Percentiles rank a stretch among this genome's conserved stretches.
These are phyloP conservation scores for Rhizopogon vulgaris DNA, from an alignment of 768 basidiomycete genomes.

Conservation along the genomic window DNA sequence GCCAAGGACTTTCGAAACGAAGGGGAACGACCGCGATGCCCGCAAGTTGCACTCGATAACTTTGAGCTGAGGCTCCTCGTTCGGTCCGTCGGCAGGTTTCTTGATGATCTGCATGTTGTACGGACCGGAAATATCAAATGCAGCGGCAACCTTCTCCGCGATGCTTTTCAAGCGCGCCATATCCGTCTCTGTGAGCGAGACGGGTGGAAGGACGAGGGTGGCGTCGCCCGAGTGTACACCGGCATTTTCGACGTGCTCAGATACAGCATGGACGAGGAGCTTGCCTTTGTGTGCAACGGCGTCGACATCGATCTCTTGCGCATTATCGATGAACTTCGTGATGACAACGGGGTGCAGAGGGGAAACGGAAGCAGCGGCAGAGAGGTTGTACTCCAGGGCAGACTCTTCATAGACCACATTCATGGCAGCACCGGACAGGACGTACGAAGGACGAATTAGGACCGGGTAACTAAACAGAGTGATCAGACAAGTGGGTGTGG, in stretches of 20 bases:
- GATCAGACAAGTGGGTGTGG: neutral
- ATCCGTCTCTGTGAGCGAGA: constrained; percentile 69
- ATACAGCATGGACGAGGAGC: constrained; percentile 91
- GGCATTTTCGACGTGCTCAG: constrained; percentile 98
- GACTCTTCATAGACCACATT: constrained; percentile 95
- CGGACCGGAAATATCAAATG: constrained; percentile 95
- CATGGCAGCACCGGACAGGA: constrained; percentile 98
- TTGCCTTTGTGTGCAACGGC: constrained; percentile 92
- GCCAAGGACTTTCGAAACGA: constrained; percentile 96
- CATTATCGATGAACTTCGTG: constrained; percentile 97
- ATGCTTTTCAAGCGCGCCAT: constrained; percentile 88
- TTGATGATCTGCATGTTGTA: constrained; percentile 99
- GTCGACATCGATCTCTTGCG: constrained; percentile 97
- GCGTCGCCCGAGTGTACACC: constrained; percentile 99
- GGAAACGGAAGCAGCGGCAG: constrained; percentile 94
- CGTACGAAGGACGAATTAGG: constrained; percentile 96
- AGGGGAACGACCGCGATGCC: constrained; percentile 97
- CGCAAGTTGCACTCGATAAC: constrained; percentile 99
- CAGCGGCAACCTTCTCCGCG: constrained; percentile 89
- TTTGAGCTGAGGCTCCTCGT: constrained; percentile 70
- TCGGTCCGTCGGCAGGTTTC: constrained; percentile 48
- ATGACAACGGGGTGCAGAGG: constrained; percentile 97
- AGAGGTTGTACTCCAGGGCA: constrained; percentile 84
- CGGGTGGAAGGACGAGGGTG: constrained; percentile 93
- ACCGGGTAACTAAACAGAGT: constrained; percentile 72